A percentile compares a stretch with the other conserved stretches of the same genome.
Conservation (phyloP, 2,329 filamentous ascomycete species). For the Penicillium griseofulvum region DNA sequence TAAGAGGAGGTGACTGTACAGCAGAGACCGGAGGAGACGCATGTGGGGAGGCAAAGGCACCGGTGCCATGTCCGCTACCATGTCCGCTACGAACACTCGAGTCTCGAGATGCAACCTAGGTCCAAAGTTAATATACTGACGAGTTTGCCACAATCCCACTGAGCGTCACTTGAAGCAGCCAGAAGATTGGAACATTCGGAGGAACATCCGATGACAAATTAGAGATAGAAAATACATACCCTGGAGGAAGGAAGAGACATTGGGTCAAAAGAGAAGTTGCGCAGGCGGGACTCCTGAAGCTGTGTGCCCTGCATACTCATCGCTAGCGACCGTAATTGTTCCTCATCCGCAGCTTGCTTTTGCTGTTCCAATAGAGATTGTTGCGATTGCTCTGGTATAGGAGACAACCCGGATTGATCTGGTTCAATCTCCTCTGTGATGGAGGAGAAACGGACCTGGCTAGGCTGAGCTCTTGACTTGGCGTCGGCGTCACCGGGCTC, state of each 20-base stretch:
- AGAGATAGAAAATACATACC: constrained; percentile 32
- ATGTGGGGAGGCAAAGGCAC: constrained; percentile 65
- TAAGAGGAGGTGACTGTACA: constrained; percentile 84
- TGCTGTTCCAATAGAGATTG: constrained; percentile 9
- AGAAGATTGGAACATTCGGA: not conserved
- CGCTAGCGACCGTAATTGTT: constrained; percentile 70
- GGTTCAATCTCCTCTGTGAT: constrained; percentile 68
- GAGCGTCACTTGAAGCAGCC: not conserved
- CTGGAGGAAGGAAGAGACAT: constrained; percentile 70
- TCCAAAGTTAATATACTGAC: constrained; percentile 8
- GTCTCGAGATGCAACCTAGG: constrained; percentile 50
- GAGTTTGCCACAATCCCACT: not conserved
- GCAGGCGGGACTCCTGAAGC: constrained; percentile 78
- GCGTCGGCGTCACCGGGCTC: constrained; percentile 26
- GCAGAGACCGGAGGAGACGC: constrained; percentile 66
- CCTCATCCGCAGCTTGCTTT: constrained; percentile 42
- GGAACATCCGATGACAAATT: constrained; percentile 1
- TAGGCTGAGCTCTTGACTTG: constrained; percentile 32
- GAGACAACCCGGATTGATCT: constrained; percentile 29
- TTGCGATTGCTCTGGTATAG: constrained; percentile 14
- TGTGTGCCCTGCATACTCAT: constrained; percentile 69
- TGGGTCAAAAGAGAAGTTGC: constrained; percentile 85
- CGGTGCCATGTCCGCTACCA: constrained; percentile 59
- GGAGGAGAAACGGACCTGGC: constrained; percentile 67
- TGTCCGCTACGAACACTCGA: constrained; percentile 60